phyloP scores from a whole-genome alignment of 2,329 filamentous ascomycete species.

The Zasmidium angulare region DNA sequence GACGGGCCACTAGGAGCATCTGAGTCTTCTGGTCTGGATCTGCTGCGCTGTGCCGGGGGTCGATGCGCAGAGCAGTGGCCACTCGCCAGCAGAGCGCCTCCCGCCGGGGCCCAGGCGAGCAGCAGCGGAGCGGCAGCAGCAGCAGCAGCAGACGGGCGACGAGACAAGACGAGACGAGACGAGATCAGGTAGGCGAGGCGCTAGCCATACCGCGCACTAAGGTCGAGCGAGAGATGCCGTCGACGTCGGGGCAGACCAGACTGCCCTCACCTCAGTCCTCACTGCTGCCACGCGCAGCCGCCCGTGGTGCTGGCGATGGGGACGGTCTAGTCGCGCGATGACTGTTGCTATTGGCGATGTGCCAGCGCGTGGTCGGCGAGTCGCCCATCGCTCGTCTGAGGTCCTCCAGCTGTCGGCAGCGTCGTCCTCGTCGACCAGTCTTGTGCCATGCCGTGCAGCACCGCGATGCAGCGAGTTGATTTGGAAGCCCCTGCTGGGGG shows the following conservation, averaged over 20 bases:
- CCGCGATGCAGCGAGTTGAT: slow-evolving; percentile 9
- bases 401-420: too few species aligned
- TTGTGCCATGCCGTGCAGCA: neutral
- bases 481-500: slow-evolving; percentile 19
- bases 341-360: too few species aligned
- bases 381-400: too few species aligned
- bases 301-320: neutral
- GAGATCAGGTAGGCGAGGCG: neutral
- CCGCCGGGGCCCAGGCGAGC: slow-evolving; percentile 10
- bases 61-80: slow-evolving; percentile 27
- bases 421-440: neutral
- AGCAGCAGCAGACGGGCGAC: too few species aligned
- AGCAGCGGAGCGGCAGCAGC: neutral
- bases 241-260: neutral
- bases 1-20: too few species aligned
- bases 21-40: slow-evolving; percentile 29
- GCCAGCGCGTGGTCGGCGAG: too few species aligned
- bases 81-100: slow-evolving; percentile 16
- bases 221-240: neutral
- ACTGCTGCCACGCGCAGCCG: neutral
- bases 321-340: too few species aligned
- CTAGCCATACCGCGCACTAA: too few species aligned
- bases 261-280: neutral
- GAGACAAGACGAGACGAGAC: too few species aligned
- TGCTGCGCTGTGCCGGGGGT: slow-evolving; percentile 24